A percentile compares a stretch with the other conserved stretches of the same genome.
Conservation (phyloP, 2,329 filamentous ascomycete genomes). For the Coniochaeta ligniaria region DNA sequence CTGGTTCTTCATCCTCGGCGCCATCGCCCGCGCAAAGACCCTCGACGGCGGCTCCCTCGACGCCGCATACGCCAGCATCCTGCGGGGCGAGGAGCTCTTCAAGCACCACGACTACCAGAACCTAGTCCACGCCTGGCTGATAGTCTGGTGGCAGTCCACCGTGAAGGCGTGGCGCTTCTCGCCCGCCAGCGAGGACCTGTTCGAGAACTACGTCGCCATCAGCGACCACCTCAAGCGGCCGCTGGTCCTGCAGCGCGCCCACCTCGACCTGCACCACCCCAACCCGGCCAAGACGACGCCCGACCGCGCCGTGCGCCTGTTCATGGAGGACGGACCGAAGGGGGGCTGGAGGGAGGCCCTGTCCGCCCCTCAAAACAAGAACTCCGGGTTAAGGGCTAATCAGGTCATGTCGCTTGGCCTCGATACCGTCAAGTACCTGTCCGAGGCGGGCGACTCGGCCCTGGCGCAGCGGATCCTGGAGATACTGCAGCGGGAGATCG, state of each 20-base stretch:
- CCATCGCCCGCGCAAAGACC: conserved; percentile 28
- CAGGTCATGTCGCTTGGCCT: conserved; percentile 31
- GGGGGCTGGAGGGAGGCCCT: conserved; percentile 1
- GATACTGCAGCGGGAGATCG: conserved; percentile 24
- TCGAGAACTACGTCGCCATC: conserved; percentile 44
- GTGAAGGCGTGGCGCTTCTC: conserved; percentile 38
- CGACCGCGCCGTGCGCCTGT: conserved; percentile 37
- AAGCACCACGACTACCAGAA: conserved; percentile 26
- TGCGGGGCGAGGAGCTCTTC: conserved; percentile 33
- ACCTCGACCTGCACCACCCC: conserved; percentile 49
- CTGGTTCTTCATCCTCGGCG: conserved; percentile 28
- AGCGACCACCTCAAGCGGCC: conserved; percentile 29
- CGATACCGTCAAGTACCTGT: conserved; percentile 40
- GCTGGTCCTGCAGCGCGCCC: conserved; percentile 39
- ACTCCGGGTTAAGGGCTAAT: conserved; percentile 9
- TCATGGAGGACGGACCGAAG: conserved; percentile 18
- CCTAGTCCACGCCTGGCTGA: conserved; percentile 36
- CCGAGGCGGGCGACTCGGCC: conserved; percentile 27
- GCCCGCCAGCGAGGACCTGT: conserved; percentile 38
- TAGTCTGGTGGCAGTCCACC: conserved; percentile 44
- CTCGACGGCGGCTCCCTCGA: conserved; percentile 33
- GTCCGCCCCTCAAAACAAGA: conserved; percentile 14
- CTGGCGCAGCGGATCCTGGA: conserved; percentile 33
- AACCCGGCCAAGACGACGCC: conserved; percentile 43
- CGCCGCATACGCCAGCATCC: conserved; percentile 38